Conservation (phyloP, 2,329 filamentous ascomycete species). For the Cercospora zeina region DNA sequence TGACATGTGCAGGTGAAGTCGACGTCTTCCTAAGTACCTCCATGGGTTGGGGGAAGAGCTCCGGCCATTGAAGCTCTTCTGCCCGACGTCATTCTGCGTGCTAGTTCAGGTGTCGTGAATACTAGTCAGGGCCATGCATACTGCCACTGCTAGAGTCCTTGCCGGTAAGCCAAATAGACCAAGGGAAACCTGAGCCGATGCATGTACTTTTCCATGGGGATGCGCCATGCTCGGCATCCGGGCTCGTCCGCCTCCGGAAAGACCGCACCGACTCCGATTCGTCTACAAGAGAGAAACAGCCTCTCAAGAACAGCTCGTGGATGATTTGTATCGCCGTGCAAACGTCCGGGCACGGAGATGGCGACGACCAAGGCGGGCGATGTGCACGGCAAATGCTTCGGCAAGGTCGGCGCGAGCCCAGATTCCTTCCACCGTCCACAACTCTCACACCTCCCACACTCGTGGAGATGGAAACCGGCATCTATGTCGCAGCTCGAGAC, state of each 20-base stretch:
- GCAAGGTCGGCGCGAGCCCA: conserved; percentile 10
- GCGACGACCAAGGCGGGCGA: not conserved
- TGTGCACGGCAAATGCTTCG: conserved; percentile 9
- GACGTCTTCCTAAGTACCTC: not conserved
- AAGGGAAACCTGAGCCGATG: not conserved
- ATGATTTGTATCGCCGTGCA: not conserved
- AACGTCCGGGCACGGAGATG: conserved; percentile 7
- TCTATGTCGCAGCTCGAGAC: not conserved
- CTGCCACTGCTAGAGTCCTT: not conserved
- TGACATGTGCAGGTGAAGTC: not conserved
- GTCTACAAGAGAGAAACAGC: not conserved
- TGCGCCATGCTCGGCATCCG: too few relatives aligned
- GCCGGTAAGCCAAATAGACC: not conserved
- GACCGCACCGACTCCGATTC: not conserved
- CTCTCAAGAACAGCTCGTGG: not conserved
- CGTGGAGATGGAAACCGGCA: not conserved
- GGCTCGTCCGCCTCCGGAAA: not conserved
- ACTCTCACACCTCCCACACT: not conserved
- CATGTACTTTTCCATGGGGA: not conserved
- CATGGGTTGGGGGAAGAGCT: not conserved
- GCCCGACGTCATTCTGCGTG: conserved; percentile 2
- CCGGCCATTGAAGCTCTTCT: not conserved
- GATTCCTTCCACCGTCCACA: not conserved
- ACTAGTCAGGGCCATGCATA: conserved; percentile 2
- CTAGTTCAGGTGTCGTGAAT: conserved; percentile 1